Evolutionary conservation across 1,284 basidiomycete species (phyloP).

Genomic region (Pholiota adiposa): DNA sequence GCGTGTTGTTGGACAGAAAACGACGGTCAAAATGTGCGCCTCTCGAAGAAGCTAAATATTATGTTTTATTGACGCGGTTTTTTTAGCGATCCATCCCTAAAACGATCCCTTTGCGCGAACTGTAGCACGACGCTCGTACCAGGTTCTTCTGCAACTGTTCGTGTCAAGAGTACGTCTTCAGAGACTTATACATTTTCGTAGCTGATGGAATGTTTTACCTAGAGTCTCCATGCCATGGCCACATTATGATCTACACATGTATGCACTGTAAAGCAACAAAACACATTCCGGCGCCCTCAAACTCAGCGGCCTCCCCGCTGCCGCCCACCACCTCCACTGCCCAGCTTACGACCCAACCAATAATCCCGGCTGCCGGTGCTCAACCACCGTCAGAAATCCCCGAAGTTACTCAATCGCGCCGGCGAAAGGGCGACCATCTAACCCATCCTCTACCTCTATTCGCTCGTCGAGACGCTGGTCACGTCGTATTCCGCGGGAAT

Average conservation of each 20-base stretch:
- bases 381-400: too few species aligned
- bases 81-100: slow-evolving; percentile 78
- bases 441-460: slow-evolving; percentile 57
- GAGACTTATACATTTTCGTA: background rate
- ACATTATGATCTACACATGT: slow-evolving; percentile 62
- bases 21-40: slow-evolving; percentile 74
- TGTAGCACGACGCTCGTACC: slow-evolving; percentile 71
- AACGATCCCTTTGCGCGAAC: slow-evolving; percentile 73
- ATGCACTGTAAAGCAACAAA: slow-evolving; percentile 52
- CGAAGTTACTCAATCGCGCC: background rate
- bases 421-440: slow-evolving; percentile 23
- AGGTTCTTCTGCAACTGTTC: slow-evolving; percentile 64
- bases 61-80: slow-evolving; percentile 8
- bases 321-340: background rate
- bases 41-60: background rate
- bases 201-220: background rate
- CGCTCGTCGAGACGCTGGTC: slow-evolving; percentile 58
- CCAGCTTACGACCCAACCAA: background rate
- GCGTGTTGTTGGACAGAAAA: slow-evolving; percentile 72
- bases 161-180: slow-evolving; percentile 59
- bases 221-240: slow-evolving; percentile 41
- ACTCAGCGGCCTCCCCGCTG: slow-evolving; percentile 3
- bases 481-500: slow-evolving; percentile 65
- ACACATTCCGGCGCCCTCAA: slow-evolving; percentile 66
- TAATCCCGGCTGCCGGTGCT: background rate